Evolutionary conservation across 257 asterid species (phyloP), one percentile per base, ranked within the genome.

Genomic region (Dorcoceras hygrometricum): DNA sequence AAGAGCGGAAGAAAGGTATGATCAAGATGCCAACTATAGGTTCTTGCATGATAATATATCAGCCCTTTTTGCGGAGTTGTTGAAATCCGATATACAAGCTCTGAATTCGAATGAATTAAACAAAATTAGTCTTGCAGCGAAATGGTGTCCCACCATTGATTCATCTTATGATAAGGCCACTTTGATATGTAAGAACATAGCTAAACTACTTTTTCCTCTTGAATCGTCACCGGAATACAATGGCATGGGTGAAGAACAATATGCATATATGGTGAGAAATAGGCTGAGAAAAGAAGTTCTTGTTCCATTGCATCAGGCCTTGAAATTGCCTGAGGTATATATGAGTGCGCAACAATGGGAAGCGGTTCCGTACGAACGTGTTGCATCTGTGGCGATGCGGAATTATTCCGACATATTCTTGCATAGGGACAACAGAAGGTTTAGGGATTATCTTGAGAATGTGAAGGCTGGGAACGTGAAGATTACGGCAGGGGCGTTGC

Each of bases 101-200:
- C 67, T 83, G 68, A 75, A 62, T 5, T 79, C 72, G 3, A 80
- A 80, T 2, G 62, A 79, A 23, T 28, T 46, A 4, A 61, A 25
- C 1, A 72, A 79, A 20, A 81, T 83, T n/a, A 77, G 80, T 31
- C 75, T 83, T 25, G 89, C 92, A 3, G 82, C 83, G 2, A 86
- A 83, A 51, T 86, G 89, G 92, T 86, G 87, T 48, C 89, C 92
- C 6, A 48, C 77, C 11, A 63, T 86, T 50, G 93, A 81, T 72
- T 83, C 89, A 0, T 79, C 87, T 0, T 86, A 83, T 26, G 89
- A 86, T 63, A 78, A 74, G 70, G 76, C 81, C n/a, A 79, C 83
- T 6, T 27, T 83, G 77, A 67, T 83, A 23, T 86, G 89, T 14
- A 84, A 77, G 50, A 78, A 76, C 73, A 66, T 86, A 20, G 80